phyloP scores from a whole-genome alignment of 495 filamentous ascomycete genomes.

The Aspergillus ellipticus region DNA sequence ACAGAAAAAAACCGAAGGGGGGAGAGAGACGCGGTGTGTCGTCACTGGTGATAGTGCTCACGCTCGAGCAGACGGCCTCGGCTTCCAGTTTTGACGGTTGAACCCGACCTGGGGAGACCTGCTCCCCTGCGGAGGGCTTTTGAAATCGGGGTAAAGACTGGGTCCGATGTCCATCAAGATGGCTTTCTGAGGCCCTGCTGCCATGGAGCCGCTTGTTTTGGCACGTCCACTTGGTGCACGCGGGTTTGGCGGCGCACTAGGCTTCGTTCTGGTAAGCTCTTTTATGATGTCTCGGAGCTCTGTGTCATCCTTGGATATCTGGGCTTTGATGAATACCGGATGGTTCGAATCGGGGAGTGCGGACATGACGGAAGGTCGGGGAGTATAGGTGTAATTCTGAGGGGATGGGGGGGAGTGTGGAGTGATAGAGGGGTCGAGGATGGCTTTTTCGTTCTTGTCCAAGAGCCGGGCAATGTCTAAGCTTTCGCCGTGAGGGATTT shows the following conservation, averaged over 20 bases:
- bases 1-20: constrained; percentile 7
- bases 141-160: constrained; percentile 35
- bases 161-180: constrained; percentile 45
- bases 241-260: constrained; percentile 13
- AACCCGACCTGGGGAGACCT: constrained; percentile 29
- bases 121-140: constrained; percentile 21
- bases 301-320: constrained; percentile 71
- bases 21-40: background rate
- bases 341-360: constrained; percentile 51
- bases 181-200: constrained; percentile 42
- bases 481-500: constrained; percentile 81
- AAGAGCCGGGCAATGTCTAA: constrained; percentile 75
- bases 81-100: constrained; percentile 34
- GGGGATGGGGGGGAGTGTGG: constrained; percentile 52
- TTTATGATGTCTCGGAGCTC: constrained; percentile 73
- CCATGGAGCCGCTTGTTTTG: constrained; percentile 20
- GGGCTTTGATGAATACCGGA: constrained; percentile 70
- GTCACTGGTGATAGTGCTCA: constrained; percentile 10
- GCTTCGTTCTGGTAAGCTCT: constrained; percentile 35
- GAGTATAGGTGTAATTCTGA: constrained; percentile 59
- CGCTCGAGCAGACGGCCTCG: constrained; percentile 33
- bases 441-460: constrained; percentile 58
- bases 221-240: constrained; percentile 18
- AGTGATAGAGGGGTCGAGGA: constrained; percentile 59
- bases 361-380: constrained; percentile 77